Evolutionary conservation across 139 green algal species (phyloP).

Genomic region (Coelastrella sp.): DNA sequence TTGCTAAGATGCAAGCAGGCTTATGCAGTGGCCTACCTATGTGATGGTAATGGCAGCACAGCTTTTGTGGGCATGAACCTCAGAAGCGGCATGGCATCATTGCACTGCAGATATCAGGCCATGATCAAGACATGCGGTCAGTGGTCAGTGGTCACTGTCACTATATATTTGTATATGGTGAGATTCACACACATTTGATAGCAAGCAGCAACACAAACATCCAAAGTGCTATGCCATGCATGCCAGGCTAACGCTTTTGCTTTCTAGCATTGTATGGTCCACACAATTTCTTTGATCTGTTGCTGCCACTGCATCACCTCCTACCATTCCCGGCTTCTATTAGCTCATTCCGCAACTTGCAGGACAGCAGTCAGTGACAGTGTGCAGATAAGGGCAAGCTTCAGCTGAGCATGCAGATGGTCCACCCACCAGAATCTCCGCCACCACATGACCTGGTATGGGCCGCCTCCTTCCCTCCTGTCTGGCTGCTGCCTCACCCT

Average conservation of each 20-base stretch:
- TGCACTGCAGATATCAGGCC: neutral
- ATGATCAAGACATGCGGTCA: no score
- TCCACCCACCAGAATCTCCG: constrained; percentile 18
- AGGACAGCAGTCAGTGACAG: neutral
- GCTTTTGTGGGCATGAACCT: constrained; percentile 17
- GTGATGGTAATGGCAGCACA: constrained; percentile 16
- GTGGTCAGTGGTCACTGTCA: no score
- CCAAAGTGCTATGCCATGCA: no score
- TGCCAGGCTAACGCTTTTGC: no score
- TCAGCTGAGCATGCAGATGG: neutral
- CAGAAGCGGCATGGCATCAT: constrained; percentile 23
- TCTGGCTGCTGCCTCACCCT: neutral
- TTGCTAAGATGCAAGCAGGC: neutral
- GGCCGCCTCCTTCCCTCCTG: constrained; percentile 1
- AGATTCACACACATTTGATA: neutral
- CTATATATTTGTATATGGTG: no score
- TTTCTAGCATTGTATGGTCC: no score
- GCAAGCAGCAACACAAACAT: constrained; percentile 2
- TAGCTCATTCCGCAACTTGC: no score
- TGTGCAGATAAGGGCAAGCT: neutral
- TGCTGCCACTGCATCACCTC: no score
- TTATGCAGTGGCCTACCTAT: neutral
- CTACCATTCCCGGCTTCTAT: no score
- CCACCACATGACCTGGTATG: constrained; percentile 20
- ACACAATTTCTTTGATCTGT: no score